These are phyloP conservation scores for Sechiopsis laciniata DNA, from an alignment of 306 rosid species.

Conservation along the genomic window DNA sequence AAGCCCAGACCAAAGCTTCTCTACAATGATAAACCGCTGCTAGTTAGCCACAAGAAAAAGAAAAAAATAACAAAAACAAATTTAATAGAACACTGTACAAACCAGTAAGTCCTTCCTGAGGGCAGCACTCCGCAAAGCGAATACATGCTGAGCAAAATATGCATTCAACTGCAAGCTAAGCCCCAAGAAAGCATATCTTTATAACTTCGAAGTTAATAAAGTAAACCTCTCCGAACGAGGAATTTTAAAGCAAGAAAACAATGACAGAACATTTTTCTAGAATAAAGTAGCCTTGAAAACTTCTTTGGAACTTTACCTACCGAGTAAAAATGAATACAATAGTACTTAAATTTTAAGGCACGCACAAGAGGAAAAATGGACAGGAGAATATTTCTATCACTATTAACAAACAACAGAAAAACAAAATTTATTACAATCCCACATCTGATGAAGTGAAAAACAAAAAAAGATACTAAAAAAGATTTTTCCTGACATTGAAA, in stretches of 20 bases:
- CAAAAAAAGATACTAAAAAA: too few relatives aligned
- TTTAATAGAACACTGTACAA: conserved; percentile 25
- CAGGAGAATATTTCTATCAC: too few relatives aligned
- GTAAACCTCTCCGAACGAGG: conserved; percentile 10
- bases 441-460: too few relatives aligned
- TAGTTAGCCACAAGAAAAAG: background rate
- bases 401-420: too few relatives aligned
- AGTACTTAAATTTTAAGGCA: too few relatives aligned
- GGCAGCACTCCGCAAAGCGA: conserved; percentile 98
- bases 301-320: too few relatives aligned
- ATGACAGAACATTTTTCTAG: background rate
- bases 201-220: conserved; percentile 23
- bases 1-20: conserved; percentile 98
- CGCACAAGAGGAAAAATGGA: too few relatives aligned
- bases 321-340: too few relatives aligned
- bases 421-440: too few relatives aligned
- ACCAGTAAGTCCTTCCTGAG: conserved; percentile 99
- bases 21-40: conserved; percentile 39
- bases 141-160: conserved; percentile 98
- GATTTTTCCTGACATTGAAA: background rate
- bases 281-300: too few relatives aligned
- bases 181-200: conserved; percentile 27
- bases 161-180: conserved; percentile 99
- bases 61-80: background rate
- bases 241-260: conserved; percentile 4